A percentile compares a stretch with the other conserved stretches of the same genome.
Evolutionary conservation across 805 yeast species (phyloP).

Genomic region (Candida jianshihensis): DNA sequence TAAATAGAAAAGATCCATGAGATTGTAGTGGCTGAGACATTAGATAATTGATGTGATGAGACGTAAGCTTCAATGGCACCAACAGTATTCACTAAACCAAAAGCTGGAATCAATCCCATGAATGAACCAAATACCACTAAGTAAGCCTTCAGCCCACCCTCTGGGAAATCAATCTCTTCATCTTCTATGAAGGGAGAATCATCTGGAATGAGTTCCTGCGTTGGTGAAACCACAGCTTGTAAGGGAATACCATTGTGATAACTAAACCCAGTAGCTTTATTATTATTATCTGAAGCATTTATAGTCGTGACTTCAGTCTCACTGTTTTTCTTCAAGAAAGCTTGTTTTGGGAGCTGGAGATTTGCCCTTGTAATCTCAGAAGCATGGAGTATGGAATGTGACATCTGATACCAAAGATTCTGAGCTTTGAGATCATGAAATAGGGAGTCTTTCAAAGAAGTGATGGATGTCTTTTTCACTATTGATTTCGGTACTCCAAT

Average conservation of each 20-base stretch:
- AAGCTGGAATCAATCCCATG: slow-evolving; percentile 48
- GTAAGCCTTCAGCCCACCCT: slow-evolving; percentile 57
- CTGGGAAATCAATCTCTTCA: slow-evolving; percentile 29
- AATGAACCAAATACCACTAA: slow-evolving; percentile 53
- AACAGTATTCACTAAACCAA: slow-evolving; percentile 54
- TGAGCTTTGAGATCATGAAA: too few relatives aligned
- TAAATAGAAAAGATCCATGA: slow-evolving; percentile 68
- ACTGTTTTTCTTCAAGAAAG: not conserved
- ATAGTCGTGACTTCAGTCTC: not conserved
- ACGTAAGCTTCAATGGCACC: slow-evolving; percentile 67
- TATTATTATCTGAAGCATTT: not conserved
- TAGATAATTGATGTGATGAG: slow-evolving; percentile 43
- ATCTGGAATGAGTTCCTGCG: too few relatives aligned
- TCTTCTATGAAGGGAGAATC: too few relatives aligned
- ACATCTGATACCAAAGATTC: too few relatives aligned
- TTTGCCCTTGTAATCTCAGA: not conserved
- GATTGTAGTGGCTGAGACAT: slow-evolving; percentile 40
- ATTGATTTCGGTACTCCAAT: too few relatives aligned
- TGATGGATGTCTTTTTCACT: too few relatives aligned
- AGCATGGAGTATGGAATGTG: not conserved
- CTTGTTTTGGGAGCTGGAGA: not conserved
- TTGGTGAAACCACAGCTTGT: too few relatives aligned
- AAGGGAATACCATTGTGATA: too few relatives aligned
- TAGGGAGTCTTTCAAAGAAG: too few relatives aligned
- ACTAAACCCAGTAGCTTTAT: too few relatives aligned